A percentile compares a stretch with the other conserved stretches of the same genome.
Evolutionary conservation across 352 stramenopile species (phyloP).

Genomic region (Phytophthora ohioensis): DNA sequence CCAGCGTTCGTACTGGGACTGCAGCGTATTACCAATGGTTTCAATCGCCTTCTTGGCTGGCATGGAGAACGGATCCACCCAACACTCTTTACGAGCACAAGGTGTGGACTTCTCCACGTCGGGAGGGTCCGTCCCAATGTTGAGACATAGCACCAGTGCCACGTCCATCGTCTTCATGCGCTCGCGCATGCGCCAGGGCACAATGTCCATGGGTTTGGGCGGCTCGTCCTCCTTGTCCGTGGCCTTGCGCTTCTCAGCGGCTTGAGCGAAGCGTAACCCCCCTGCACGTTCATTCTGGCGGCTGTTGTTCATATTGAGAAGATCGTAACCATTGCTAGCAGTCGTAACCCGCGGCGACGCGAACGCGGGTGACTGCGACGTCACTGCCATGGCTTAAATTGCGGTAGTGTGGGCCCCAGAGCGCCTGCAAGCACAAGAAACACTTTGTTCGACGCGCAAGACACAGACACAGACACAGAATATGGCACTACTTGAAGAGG

Average conservation of each 20-base stretch:
- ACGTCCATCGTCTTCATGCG: slow-evolving; percentile 95
- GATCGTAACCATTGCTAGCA: slow-evolving; percentile 19
- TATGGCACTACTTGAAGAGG: not conserved
- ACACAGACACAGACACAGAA: not conserved
- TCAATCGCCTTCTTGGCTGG: slow-evolving; percentile 96
- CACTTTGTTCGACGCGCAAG: not conserved
- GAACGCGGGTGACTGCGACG: slow-evolving; percentile 33
- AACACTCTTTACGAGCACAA: slow-evolving; percentile 98
- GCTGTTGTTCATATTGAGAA: slow-evolving; percentile 16
- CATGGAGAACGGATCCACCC: slow-evolving; percentile 97
- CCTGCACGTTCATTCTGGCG: slow-evolving; percentile 44
- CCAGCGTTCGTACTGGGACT: slow-evolving; percentile 97
- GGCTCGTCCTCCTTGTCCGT: slow-evolving; percentile 36
- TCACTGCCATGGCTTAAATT: slow-evolving; percentile 38
- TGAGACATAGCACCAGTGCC: slow-evolving; percentile 97
- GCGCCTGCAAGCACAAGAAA: not conserved
- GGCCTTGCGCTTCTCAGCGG: slow-evolving; percentile 44
- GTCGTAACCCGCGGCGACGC: slow-evolving; percentile 26
- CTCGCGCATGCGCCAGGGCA: slow-evolving; percentile 87
- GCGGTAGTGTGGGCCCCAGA: not conserved
- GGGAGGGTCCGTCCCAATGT: slow-evolving; percentile 98
- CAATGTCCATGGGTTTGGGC: slow-evolving; percentile 53
- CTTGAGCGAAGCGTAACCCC: slow-evolving; percentile 71
- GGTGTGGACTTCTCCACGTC: slow-evolving; percentile 97
- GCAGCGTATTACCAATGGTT: slow-evolving; percentile 94